Evolutionary conservation across 805 yeast genomes (phyloP).

Genomic region (Isabelozyma rhagii): DNA sequence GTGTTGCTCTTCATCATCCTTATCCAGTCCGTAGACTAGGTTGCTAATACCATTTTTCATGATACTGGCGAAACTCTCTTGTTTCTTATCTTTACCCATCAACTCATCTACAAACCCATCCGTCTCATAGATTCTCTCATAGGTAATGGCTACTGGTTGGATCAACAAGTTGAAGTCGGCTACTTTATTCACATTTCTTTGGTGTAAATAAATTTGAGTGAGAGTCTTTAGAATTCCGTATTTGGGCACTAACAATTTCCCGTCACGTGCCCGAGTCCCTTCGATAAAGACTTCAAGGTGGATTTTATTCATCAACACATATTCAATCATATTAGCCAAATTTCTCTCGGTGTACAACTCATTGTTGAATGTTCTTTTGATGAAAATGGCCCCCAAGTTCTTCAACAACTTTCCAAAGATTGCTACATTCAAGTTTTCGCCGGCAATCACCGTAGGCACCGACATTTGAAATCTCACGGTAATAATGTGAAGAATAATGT

Average conservation of each 20-base stretch:
- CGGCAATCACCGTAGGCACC: constrained; percentile 58
- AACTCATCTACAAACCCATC: constrained; percentile 55
- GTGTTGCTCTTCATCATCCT: constrained; percentile 8
- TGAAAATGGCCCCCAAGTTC: constrained; percentile 54
- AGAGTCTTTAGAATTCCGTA: constrained; percentile 57
- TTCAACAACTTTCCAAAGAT: constrained; percentile 50
- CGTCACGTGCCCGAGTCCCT: constrained; percentile 66
- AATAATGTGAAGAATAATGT: constrained; percentile 53
- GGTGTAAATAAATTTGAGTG: constrained; percentile 43
- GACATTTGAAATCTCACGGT: constrained; percentile 53
- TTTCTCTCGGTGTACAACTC: constrained; percentile 45
- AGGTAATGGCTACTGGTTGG: constrained; percentile 57
- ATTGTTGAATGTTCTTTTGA: constrained; percentile 47
- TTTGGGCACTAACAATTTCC: constrained; percentile 60
- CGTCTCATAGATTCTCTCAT: constrained; percentile 57
- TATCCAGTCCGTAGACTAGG: constrained; percentile 10
- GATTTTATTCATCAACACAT: constrained; percentile 44
- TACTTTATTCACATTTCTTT: constrained; percentile 18
- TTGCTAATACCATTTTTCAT: constrained; percentile 32
- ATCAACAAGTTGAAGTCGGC: constrained; percentile 31
- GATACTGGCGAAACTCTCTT: constrained; percentile 45
- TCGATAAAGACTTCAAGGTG: constrained; percentile 61
- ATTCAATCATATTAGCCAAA: constrained; percentile 47
- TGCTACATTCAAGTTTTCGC: constrained; percentile 63
- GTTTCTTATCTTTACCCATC: constrained; percentile 54